phyloP scores from a whole-genome alignment of 768 basidiomycete species.

The Amanita inopinata region DNA sequence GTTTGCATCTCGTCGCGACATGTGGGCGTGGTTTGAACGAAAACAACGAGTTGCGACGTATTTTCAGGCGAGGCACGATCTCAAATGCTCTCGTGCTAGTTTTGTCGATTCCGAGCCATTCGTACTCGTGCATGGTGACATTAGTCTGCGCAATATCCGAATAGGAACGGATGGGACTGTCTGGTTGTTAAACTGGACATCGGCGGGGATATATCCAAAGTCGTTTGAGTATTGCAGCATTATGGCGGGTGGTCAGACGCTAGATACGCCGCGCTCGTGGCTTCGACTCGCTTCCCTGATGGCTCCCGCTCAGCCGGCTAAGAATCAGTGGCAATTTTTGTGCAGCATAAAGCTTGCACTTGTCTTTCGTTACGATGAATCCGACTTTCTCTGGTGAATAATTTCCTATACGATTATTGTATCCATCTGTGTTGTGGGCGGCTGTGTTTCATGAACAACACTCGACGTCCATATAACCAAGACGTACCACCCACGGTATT shows the following conservation, averaged over 20 bases:
- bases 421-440: too few relatives aligned
- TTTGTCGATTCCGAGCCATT: slow-evolving; percentile 16
- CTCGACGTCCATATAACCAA: too few relatives aligned
- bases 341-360: slow-evolving; percentile 2
- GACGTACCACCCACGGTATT: too few relatives aligned
- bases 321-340: slow-evolving; percentile 2
- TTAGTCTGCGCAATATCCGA: slow-evolving; percentile 15
- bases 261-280: neutral
- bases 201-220: slow-evolving; percentile 14
- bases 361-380: slow-evolving; percentile 1
- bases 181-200: slow-evolving; percentile 17
- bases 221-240: slow-evolving; percentile 12
- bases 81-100: neutral
- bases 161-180: slow-evolving; percentile 13
- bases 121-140: slow-evolving; percentile 16
- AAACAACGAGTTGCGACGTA: slow-evolving; percentile 1
- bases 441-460: too few relatives aligned
- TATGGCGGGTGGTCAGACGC: slow-evolving; percentile 3
- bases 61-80: slow-evolving; percentile 5
- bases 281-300: neutral
- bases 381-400: slow-evolving; percentile 3
- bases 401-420: too few relatives aligned
- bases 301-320: neutral
- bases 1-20: slow-evolving; percentile 13
- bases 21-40: slow-evolving; percentile 12